phyloP scores from a whole-genome alignment of 2,329 filamentous ascomycete species.

The Pseudocercospora musae region DNA sequence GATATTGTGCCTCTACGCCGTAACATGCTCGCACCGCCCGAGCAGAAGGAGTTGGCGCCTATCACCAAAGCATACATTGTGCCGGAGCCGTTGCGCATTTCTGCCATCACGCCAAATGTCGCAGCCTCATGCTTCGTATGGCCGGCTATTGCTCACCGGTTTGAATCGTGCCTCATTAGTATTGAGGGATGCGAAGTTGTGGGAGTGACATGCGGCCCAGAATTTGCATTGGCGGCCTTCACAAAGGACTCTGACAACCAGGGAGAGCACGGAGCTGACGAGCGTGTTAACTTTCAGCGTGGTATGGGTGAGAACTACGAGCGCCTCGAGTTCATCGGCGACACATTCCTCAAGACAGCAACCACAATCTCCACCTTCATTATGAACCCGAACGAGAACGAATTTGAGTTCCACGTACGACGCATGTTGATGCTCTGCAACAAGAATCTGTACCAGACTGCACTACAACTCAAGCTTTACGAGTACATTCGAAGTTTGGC shows the following conservation, averaged over 20 bases:
- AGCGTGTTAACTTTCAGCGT: constrained; percentile 69
- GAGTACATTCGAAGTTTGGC: constrained; percentile 78
- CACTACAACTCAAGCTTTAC: constrained; percentile 62
- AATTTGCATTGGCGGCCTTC: constrained; percentile 78
- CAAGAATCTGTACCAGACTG: constrained; percentile 77
- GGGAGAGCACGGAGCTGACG: constrained; percentile 61
- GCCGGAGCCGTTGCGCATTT: constrained; percentile 73
- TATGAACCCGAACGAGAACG: constrained; percentile 70
- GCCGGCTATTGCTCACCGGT: constrained; percentile 77
- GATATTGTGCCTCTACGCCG: constrained; percentile 72
- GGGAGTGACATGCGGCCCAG: constrained; percentile 60
- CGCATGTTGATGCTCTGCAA: constrained; percentile 93
- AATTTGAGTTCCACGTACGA: constrained; percentile 84
- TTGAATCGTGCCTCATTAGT: constrained; percentile 78
- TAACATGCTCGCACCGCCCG: constrained; percentile 72
- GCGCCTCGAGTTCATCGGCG: constrained; percentile 86
- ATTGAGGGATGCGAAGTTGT: constrained; percentile 69
- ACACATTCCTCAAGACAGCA: constrained; percentile 92
- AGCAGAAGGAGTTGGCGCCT: constrained; percentile 51
- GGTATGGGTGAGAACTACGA: constrained; percentile 97
- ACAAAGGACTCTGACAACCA: constrained; percentile 90
- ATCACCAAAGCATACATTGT: constrained; percentile 60
- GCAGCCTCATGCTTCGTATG: constrained; percentile 72
- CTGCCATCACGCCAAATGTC: constrained; percentile 64
- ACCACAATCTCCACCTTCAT: constrained; percentile 86